Conservation (phyloP, 257 asterid genomes). For the Solanum chilense region DNA sequence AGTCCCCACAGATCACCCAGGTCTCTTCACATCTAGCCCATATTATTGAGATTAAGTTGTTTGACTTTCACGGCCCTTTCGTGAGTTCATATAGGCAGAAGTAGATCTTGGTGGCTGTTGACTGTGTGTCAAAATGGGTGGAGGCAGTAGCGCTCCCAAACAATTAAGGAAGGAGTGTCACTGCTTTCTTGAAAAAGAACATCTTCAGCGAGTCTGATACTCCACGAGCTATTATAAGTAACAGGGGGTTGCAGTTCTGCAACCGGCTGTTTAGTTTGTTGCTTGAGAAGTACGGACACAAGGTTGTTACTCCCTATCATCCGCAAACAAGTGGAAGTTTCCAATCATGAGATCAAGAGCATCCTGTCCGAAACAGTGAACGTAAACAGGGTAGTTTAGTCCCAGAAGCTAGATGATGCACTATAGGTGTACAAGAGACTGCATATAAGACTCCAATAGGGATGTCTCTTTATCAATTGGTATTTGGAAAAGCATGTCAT, state of each 20-base stretch:
- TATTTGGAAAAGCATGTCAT: background rate
- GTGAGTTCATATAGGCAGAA: background rate
- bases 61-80: background rate
- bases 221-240: background rate
- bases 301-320: background rate
- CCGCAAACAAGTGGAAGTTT: background rate
- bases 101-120: background rate
- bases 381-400: background rate
- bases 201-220: background rate
- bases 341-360: background rate
- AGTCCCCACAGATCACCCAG: too few species aligned
- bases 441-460: background rate
- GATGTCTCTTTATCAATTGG: background rate
- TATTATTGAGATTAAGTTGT: background rate
- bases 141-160: background rate
- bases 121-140: background rate
- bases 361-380: background rate
- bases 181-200: background rate
- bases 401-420: background rate
- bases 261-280: background rate
- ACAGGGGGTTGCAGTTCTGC: background rate
- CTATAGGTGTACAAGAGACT: background rate
- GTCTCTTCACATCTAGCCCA: background rate
- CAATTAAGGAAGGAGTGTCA: background rate
- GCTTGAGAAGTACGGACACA: background rate